phyloP scores from a whole-genome alignment of 768 basidiomycete genomes.

The Kwoniella botswanensis region DNA sequence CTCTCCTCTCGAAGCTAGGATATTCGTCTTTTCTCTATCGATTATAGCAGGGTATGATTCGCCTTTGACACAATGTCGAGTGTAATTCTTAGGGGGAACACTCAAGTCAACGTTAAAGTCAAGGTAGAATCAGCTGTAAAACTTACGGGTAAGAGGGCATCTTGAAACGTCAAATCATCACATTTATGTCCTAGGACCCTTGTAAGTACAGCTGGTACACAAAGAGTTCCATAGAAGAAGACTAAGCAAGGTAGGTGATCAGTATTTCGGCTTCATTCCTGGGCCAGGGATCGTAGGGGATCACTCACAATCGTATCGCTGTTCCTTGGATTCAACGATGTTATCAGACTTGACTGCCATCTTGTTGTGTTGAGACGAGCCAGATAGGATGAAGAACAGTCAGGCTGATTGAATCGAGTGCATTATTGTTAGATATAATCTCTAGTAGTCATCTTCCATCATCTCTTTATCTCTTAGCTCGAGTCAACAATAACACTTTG shows the following conservation, averaged over 20 bases:
- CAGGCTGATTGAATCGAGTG: not conserved
- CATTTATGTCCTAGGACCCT: conserved; percentile 76
- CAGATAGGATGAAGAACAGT: not conserved
- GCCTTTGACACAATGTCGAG: conserved; percentile 76
- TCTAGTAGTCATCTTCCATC: not conserved
- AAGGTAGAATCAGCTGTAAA: not conserved
- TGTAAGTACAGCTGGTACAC: conserved; percentile 81
- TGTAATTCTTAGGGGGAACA: conserved; percentile 66
- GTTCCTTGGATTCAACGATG: conserved; percentile 11
- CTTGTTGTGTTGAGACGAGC: too few species aligned
- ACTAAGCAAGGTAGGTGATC: conserved; percentile 26
- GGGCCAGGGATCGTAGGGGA: too few species aligned
- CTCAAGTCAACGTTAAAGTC: too few species aligned
- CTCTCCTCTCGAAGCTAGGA: conserved; percentile 59
- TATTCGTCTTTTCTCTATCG: conserved; percentile 64
- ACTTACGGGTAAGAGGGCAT: conserved; percentile 75
- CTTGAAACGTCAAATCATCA: conserved; percentile 68
- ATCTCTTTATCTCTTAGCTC: not conserved
- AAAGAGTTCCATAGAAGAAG: conserved; percentile 89
- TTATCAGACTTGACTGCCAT: conserved; percentile 12
- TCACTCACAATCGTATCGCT: conserved; percentile 27
- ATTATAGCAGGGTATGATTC: conserved; percentile 86
- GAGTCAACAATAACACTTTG: not conserved
- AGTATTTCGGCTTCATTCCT: too few species aligned
- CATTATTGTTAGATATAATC: not conserved